These are phyloP conservation scores for Fraxinus paxiana DNA, from an alignment of 305 asterid species.

Conservation along the genomic window DNA sequence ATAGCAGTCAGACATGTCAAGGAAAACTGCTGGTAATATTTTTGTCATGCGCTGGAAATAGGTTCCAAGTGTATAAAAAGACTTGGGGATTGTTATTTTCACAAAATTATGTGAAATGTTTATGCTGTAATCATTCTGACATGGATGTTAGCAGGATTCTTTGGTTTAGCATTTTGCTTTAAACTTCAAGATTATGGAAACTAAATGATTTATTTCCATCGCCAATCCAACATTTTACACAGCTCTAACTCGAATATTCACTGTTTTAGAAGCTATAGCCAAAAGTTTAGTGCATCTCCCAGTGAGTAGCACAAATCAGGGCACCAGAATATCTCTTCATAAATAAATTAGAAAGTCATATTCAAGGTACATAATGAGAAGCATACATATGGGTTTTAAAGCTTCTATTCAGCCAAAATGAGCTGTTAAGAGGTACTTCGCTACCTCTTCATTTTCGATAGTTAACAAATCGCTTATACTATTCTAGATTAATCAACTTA, in stretches of 20 bases:
- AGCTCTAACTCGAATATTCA: background rate
- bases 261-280: background rate
- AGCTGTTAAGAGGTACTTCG: background rate
- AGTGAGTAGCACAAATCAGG: background rate
- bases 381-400: background rate
- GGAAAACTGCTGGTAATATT: background rate
- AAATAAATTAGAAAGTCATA: conserved; percentile 1
- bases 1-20: background rate
- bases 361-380: background rate
- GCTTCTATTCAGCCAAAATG: conserved; percentile 7
- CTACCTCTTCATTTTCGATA: background rate
- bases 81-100: background rate
- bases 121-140: background rate
- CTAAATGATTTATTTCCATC: conserved; percentile 1
- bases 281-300: background rate
- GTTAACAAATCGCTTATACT: background rate
- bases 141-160: background rate
- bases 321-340: background rate
- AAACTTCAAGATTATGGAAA: background rate
- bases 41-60: background rate
- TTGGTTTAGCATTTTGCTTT: background rate
- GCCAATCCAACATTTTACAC: background rate
- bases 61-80: background rate
- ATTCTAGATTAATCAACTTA: background rate
- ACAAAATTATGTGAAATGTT: background rate